Conservation (phyloP, 257 asterid species). For the Penstemon newberryi region DNA sequence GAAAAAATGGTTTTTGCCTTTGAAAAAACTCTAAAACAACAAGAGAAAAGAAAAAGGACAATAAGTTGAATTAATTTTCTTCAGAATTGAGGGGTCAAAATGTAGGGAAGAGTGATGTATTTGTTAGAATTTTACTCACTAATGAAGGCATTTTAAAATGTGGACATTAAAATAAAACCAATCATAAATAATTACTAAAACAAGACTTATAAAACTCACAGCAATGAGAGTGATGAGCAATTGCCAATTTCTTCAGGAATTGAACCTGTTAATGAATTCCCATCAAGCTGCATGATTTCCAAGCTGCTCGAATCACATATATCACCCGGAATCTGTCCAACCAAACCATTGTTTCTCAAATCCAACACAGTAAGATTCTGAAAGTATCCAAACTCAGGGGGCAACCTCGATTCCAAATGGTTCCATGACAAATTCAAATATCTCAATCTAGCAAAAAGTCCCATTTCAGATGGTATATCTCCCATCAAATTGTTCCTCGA, state of each 20-base stretch:
- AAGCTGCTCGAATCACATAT: slow-evolving; percentile 84
- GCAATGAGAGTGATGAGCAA: slow-evolving; percentile 76
- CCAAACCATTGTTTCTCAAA: slow-evolving; percentile 56
- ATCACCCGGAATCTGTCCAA: slow-evolving; percentile 74
- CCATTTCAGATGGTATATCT: slow-evolving; percentile 70
- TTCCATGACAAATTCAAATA: slow-evolving; percentile 86
- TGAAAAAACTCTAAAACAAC: too few relatives aligned
- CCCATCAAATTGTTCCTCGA: slow-evolving; percentile 70
- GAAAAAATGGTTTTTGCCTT: not conserved
- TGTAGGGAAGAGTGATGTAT: too few relatives aligned
- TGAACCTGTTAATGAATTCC: slow-evolving; percentile 65
- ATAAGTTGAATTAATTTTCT: too few relatives aligned
- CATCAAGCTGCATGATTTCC: slow-evolving; percentile 89
- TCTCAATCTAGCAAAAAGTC: slow-evolving; percentile 65
- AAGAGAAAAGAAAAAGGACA: too few relatives aligned
- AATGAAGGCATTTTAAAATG: too few relatives aligned
- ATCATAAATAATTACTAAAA: not conserved
- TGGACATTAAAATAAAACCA: too few relatives aligned
- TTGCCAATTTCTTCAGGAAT: slow-evolving; percentile 79
- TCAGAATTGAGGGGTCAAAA: too few relatives aligned
- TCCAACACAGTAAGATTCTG: slow-evolving; percentile 73
- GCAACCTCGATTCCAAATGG: slow-evolving; percentile 64
- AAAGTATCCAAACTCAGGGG: slow-evolving; percentile 73
- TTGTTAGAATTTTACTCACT: too few relatives aligned
- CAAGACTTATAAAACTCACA: slow-evolving; percentile 53